These are phyloP conservation scores for Capronia americana DNA, from an alignment of 2,329 filamentous ascomycete species.

Conservation along the genomic window DNA sequence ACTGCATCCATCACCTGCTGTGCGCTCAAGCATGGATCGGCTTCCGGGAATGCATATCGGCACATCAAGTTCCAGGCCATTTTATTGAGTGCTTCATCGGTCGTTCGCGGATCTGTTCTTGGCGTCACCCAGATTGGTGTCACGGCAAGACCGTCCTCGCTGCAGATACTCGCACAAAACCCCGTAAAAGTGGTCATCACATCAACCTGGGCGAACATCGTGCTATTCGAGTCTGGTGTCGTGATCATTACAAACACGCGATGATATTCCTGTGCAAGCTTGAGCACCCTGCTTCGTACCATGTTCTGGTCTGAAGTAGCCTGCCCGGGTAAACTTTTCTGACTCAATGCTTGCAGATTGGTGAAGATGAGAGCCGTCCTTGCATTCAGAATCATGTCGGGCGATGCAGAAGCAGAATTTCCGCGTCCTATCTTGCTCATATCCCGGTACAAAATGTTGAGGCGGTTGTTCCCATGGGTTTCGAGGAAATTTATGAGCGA, in stretches of 20 bases:
- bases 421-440: slow-evolving; percentile 17
- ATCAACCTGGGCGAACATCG: slow-evolving; percentile 6
- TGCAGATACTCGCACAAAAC: slow-evolving; percentile 41
- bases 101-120: background rate
- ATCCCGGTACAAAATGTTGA: slow-evolving; percentile 41
- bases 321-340: slow-evolving; percentile 71
- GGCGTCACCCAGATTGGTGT: slow-evolving; percentile 31
- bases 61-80: slow-evolving; percentile 52
- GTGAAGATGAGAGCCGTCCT: slow-evolving; percentile 72
- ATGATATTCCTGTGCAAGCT: slow-evolving; percentile 67
- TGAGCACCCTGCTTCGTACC: slow-evolving; percentile 63
- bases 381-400: slow-evolving; percentile 76
- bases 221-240: slow-evolving; percentile 17
- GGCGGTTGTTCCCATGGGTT: slow-evolving; percentile 10
- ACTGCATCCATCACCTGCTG: slow-evolving; percentile 40
- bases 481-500: slow-evolving; percentile 30
- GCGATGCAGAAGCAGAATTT: slow-evolving; percentile 56
- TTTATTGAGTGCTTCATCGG: slow-evolving; percentile 22
- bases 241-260: slow-evolving; percentile 72
- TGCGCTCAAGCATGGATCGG: slow-evolving; percentile 5
- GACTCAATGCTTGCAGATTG: slow-evolving; percentile 73
- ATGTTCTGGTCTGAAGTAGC: slow-evolving; percentile 47
- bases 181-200: slow-evolving; percentile 40
- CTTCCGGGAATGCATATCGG: slow-evolving; percentile 41
- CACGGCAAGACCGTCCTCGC: background rate